phyloP scores from a whole-genome alignment of 352 stramenopile genomes.

The Phytopythium kandeliae region DNA sequence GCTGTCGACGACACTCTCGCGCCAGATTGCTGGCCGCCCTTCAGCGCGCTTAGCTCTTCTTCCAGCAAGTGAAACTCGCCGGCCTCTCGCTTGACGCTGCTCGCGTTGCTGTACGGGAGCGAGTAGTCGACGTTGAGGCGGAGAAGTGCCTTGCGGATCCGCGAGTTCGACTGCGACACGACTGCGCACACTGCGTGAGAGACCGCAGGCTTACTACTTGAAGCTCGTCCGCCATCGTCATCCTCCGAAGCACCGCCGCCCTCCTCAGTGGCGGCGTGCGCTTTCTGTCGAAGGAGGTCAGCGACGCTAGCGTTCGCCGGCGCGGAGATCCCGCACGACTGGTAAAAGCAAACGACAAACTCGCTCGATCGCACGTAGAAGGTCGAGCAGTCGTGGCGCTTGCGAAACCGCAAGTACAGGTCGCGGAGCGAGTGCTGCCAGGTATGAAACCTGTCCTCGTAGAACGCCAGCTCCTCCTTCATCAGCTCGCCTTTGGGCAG shows the following conservation, averaged over 20 bases:
- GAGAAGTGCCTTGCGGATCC: conserved; percentile 58
- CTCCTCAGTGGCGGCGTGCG: conserved; percentile 4
- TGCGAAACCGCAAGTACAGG: conserved; percentile 59
- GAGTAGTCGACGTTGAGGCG: conserved; percentile 50
- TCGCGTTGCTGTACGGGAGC: conserved; percentile 47
- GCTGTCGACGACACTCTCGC: conserved; percentile 11
- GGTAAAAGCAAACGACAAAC: conserved; percentile 57
- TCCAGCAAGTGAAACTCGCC: conserved; percentile 43
- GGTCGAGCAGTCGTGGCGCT: not conserved
- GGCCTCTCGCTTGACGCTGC: conserved; percentile 30
- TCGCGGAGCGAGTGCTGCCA: conserved; percentile 72
- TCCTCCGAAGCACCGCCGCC: conserved; percentile 2
- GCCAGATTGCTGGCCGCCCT: conserved; percentile 1
- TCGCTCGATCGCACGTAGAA: conserved; percentile 67
- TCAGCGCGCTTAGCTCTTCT: conserved; percentile 30
- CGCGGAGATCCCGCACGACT: conserved; percentile 10
- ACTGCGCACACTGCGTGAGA: conserved; percentile 33
- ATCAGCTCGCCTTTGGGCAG: conserved; percentile 20
- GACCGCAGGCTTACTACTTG: not conserved
- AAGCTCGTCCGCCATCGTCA: conserved; percentile 2
- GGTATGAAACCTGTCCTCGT: conserved; percentile 39
- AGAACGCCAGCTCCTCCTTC: conserved; percentile 56
- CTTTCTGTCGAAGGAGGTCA: conserved; percentile 16
- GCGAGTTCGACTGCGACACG: conserved; percentile 61
- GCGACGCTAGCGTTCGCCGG: conserved; percentile 15